Evolutionary conservation across 306 rosid genomes (phyloP).

Genomic region (Canavalia gladiata): DNA sequence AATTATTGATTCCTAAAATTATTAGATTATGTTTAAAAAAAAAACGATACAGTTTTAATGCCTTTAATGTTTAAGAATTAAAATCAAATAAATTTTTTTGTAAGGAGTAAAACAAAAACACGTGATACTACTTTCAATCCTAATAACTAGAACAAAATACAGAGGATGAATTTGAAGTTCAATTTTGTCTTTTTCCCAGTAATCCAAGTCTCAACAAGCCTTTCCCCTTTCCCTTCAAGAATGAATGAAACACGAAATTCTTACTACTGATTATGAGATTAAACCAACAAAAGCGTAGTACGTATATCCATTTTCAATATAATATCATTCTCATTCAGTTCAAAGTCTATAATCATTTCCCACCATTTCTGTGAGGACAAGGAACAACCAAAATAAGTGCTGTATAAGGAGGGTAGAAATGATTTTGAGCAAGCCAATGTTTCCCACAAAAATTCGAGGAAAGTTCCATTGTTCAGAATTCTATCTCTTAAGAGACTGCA

Average conservation of each 20-base stretch:
- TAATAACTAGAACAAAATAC: neutral
- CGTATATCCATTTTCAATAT: neutral
- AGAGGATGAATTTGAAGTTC: neutral
- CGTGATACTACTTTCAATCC: too few relatives aligned
- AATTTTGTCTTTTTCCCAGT: neutral
- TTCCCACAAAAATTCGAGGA: neutral
- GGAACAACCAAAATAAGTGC: neutral
- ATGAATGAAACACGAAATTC: neutral
- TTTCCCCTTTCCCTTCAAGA: slow-evolving; percentile 10
- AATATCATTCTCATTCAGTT: slow-evolving; percentile 21
- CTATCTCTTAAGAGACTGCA: neutral
- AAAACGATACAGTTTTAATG: too few relatives aligned
- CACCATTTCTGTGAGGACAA: neutral
- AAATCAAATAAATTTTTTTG: too few relatives aligned
- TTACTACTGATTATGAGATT: neutral
- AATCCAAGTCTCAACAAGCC: neutral
- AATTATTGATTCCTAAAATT: too few relatives aligned
- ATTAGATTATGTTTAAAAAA: too few relatives aligned
- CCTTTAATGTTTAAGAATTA: too few relatives aligned
- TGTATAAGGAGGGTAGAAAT: neutral
- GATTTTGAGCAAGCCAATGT: neutral
- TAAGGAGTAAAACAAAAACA: too few relatives aligned
- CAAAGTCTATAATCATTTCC: slow-evolving; percentile 17
- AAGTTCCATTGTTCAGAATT: neutral
- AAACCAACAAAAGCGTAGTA: neutral